phyloP scores from a whole-genome alignment of 345 rosid species.

The Hibiscus tridactylites region DNA sequence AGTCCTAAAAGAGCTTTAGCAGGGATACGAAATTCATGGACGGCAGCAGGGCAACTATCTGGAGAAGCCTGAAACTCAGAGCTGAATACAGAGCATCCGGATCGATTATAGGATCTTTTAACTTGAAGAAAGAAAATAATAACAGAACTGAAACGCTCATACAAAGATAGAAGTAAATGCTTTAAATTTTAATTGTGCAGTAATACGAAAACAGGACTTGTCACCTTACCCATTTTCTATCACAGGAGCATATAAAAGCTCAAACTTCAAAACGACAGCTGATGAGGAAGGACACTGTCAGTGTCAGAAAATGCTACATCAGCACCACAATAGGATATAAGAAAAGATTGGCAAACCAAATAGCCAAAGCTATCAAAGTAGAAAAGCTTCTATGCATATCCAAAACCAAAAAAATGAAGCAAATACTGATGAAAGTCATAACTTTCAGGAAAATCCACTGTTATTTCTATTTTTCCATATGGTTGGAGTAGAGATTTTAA shows the following conservation, averaged over 20 bases:
- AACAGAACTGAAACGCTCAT: background rate
- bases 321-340: background rate
- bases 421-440: background rate
- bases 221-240: constrained; percentile 43
- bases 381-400: background rate
- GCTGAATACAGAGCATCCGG: constrained; percentile 30
- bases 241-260: constrained; percentile 74
- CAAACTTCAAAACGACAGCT: constrained; percentile 80
- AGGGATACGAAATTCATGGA: constrained; percentile 88
- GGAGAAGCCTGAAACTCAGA: constrained; percentile 39
- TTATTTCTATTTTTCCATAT: background rate
- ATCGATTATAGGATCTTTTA: background rate
- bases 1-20: constrained; percentile 85
- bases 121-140: background rate
- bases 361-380: background rate
- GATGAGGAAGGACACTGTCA: constrained; percentile 60
- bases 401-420: background rate
- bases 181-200: background rate
- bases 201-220: background rate
- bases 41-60: constrained; percentile 51
- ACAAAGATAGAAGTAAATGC: background rate
- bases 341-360: background rate
- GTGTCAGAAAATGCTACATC: constrained; percentile 21
- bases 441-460: background rate
- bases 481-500: background rate